Base-by-base conservation (phyloP, 2,329 filamentous ascomycete genomes). In the Celoporthe dispersa region DNA sequence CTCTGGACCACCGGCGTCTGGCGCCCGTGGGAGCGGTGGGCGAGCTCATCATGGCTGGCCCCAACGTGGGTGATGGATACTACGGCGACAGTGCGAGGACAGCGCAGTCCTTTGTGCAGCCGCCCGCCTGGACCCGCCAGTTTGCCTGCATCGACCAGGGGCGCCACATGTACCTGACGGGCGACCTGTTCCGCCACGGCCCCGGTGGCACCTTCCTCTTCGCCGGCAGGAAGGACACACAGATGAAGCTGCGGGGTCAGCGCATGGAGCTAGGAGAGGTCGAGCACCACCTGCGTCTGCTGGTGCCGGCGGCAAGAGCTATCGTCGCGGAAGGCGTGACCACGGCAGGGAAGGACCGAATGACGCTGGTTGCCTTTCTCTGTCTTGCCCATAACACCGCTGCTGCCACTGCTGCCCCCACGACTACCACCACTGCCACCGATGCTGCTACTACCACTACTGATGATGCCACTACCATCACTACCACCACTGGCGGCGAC, bases 241-340 rank as follows among this genome's bases (percentile, higher is more conserved):
- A 66, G n/a, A n/a, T 66, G 16, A 66, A 66, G 11, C n/a, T 66
- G 28, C 64, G 64, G 16, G 64, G 64, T 28, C n/a, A 55, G 12
- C 64, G 64, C 28, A 35, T 66, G 11, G 64, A 66, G 35, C 64
- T 66, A 2, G 64, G 64, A 9, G 64, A 66, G 31, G 39, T 66
- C 11, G 64, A 57, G 48, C 55, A 66, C 64, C 48, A 66, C 25
- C 28, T 65, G 25, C 63, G n/a, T n/a, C n/a, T n/a, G n/a, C n/a
- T n/a, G n/a, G n/a, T n/a, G n/a, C n/a, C n/a, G n/a, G n/a, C n/a
- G n/a, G n/a, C n/a, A n/a, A n/a, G n/a, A n/a, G n/a, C n/a, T n/a
- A n/a, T n/a, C n/a, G n/a, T n/a, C n/a, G n/a, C n/a, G n/a, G n/a
- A n/a, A n/a, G n/a, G n/a, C n/a, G n/a, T n/a, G n/a, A n/a, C n/a